Evolutionary conservation across 192 early-diverging fungal genomes (phyloP).

Genomic region (Backusella psychrophila): DNA sequence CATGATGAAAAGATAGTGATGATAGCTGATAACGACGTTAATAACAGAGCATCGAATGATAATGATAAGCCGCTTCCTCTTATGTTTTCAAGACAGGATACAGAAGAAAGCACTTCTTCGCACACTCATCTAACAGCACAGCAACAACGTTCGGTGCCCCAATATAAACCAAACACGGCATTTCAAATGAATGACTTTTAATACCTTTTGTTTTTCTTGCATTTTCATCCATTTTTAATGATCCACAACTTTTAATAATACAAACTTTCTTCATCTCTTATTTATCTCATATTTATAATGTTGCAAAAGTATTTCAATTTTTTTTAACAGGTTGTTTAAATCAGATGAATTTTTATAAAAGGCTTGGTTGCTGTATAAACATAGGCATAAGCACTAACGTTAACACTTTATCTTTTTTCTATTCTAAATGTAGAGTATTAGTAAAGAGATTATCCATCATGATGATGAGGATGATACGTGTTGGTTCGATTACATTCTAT

Average conservation of each 20-base stretch:
- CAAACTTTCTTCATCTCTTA: neutral
- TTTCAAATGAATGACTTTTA: conserved; percentile 11
- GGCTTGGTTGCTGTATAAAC: neutral
- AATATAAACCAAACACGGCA: neutral
- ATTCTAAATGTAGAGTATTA: too few relatives aligned
- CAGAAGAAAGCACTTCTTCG: neutral
- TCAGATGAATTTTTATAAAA: too few relatives aligned
- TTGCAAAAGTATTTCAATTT: neutral
- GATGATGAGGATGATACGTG: neutral
- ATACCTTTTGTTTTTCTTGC: neutral
- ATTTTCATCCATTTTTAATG: neutral
- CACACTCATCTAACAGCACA: neutral
- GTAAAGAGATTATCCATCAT: neutral
- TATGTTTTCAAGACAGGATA: neutral
- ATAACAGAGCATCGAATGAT: neutral
- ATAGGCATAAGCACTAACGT: neutral
- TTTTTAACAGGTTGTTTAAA: too few relatives aligned
- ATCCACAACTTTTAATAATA: neutral
- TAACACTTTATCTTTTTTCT: too few relatives aligned
- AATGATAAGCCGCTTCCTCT: neutral
- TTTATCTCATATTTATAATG: neutral
- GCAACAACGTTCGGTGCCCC: neutral
- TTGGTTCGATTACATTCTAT: neutral
- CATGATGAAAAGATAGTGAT: neutral
- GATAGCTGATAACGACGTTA: neutral